Evolutionary conservation across 2,329 filamentous ascomycete genomes (phyloP).

Genomic region (Colletotrichum australisinense): DNA sequence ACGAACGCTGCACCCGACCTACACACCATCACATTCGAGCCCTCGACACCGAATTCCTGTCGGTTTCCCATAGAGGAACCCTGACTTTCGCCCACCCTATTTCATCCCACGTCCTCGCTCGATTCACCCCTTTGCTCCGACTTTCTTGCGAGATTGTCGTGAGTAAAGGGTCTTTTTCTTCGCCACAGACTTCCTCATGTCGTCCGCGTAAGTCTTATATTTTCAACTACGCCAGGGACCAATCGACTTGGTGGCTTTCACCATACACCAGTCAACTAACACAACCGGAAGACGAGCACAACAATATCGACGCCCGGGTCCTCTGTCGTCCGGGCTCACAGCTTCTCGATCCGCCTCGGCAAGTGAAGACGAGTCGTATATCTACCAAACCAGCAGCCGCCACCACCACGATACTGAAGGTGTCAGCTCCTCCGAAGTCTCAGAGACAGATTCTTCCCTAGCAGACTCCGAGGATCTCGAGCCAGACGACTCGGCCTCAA

Average conservation of each 20-base stretch:
- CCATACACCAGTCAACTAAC: conserved; percentile 38
- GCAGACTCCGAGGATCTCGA: conserved; percentile 56
- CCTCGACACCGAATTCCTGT: conserved; percentile 6
- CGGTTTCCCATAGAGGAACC: conserved; percentile 12
- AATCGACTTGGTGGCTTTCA: conserved; percentile 35
- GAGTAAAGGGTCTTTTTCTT: conserved; percentile 54
- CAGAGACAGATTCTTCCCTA: conserved; percentile 47
- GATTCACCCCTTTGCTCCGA: conserved; percentile 55
- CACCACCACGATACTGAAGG: conserved; percentile 44
- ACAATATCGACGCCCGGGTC: conserved; percentile 39
- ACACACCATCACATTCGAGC: neutral
- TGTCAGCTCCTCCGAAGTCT: conserved; percentile 40
- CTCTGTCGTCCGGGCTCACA: conserved; percentile 28
- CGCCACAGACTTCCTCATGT: conserved; percentile 48
- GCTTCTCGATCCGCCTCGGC: conserved; percentile 48
- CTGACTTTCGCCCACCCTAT: conserved; percentile 11
- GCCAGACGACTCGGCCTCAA: conserved; percentile 69
- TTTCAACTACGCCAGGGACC: conserved; percentile 33
- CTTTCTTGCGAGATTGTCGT: conserved; percentile 58
- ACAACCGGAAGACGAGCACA: conserved; percentile 19
- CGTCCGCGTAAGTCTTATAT: conserved; percentile 49
- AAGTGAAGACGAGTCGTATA: conserved; percentile 52
- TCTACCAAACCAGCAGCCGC: conserved; percentile 41
- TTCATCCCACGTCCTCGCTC: conserved; percentile 35
- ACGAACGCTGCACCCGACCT: conserved; percentile 25